Base-by-base conservation (phyloP, 2,329 filamentous ascomycete genomes). In the Stachybotrys chartarum region DNA sequence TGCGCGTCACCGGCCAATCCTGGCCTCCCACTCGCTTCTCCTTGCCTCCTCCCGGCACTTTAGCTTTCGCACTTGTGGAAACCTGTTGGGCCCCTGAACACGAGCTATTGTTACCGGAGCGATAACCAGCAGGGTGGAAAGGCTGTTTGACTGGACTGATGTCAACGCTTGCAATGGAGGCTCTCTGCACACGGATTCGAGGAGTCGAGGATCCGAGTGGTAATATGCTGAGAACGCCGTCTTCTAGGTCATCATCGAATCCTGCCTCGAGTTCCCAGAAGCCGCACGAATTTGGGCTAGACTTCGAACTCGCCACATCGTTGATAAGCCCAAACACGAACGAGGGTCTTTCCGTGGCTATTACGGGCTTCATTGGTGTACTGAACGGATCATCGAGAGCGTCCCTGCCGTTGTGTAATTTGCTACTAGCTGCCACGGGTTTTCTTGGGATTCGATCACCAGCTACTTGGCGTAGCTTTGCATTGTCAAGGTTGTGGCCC, bases 171-270 rank as follows among this genome's bases (percentile, higher is more conserved):
- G 56, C 59, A 24, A 56, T 56, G 17, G 60, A 60, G 11, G 56
- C 58, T 35, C 55, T 59, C 18, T 61, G 51, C 24, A 63, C 48
- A 53, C 57, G 62, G 57, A 64, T 60, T 48, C 68, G 70, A 39
- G 73, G 73, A 2, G 73, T 75, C 2, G 73, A 75, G 51, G 64
- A 70, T 50, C 68, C 72, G 32, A 69, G 60, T 6, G 73, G 73
- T 18, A 61, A 63, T 39, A 62, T 66, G 31, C 60, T 66, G 59
- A 75, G 65, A 56, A 75, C 65, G 14, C 73, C 70, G 63, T 70
- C 66, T 48, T 71, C 66, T 56, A 75, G 68, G 54, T 74, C 62
- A 54, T 63, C 61, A 47, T 73, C 69, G 54, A 75, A 74, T 50
- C 64, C 68, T 39, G 60, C 58, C 59, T 76, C 75, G 6, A 66